phyloP scores from a whole-genome alignment of 768 basidiomycete genomes.

The Trametes sanguinea region DNA sequence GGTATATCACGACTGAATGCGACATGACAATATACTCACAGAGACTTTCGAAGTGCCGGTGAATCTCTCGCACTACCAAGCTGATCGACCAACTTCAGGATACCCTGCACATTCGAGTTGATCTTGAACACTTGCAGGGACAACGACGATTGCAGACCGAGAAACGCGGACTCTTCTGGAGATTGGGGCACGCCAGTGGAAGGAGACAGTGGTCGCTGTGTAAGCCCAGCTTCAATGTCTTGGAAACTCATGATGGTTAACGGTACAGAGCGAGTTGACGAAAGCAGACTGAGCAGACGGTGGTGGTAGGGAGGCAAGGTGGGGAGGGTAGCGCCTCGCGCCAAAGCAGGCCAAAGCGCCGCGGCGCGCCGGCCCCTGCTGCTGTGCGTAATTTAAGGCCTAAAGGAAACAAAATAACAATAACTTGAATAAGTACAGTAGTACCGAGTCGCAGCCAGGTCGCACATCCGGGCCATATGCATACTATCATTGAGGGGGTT shows the following conservation, averaged over 20 bases:
- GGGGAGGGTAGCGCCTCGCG: neutral
- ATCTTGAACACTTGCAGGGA: conserved; percentile 98
- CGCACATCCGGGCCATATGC: too few species aligned
- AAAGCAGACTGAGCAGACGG: neutral
- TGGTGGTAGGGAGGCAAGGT: conserved; percentile 15
- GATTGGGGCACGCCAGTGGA: conserved; percentile 37
- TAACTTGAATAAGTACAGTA: too few species aligned
- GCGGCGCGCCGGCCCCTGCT: too few species aligned
- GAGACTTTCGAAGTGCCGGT: conserved; percentile 71
- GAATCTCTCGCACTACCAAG: conserved; percentile 86
- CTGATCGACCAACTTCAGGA: conserved; percentile 94
- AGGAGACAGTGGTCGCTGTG: conserved; percentile 34
- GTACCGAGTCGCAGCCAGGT: too few species aligned
- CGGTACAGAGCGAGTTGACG: neutral
- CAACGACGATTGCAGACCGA: conserved; percentile 72
- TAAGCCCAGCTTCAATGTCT: conserved; percentile 49
- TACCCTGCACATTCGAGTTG: conserved; percentile 95
- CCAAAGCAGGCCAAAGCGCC: too few species aligned
- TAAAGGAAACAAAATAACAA: too few species aligned
- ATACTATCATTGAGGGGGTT: too few species aligned
- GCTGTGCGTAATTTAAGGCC: too few species aligned
- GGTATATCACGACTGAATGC: neutral
- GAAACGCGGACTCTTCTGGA: conserved; percentile 73
- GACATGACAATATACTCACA: conserved; percentile 56
- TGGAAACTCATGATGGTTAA: conserved; percentile 49